Conservation (phyloP, 345 rosid species). For the Orychophragmus violaceus region DNA sequence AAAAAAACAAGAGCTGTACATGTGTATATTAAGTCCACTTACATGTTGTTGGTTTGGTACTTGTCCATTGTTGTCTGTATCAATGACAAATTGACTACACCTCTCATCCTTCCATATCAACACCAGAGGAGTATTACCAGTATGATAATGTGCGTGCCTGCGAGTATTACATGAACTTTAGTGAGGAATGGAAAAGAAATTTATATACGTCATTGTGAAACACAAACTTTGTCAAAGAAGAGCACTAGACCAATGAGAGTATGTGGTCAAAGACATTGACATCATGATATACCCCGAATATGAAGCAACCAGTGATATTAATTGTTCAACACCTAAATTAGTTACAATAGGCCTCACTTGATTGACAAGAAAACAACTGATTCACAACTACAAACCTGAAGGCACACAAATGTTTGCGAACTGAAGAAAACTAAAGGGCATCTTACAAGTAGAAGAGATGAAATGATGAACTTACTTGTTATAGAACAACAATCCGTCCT, state of each 20-base stretch:
- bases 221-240: not conserved
- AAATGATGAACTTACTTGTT: slow-evolving; percentile 58
- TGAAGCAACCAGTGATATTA: slow-evolving; percentile 11
- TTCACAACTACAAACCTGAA: slow-evolving; percentile 20
- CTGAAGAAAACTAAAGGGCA: not conserved
- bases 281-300: not conserved
- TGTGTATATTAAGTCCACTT: slow-evolving; percentile 15
- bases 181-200: not conserved
- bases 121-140: slow-evolving; percentile 87
- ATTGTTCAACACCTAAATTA: not conserved
- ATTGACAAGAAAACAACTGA: not conserved
- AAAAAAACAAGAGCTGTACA: not conserved
- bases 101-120: slow-evolving; percentile 94
- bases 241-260: not conserved
- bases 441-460: slow-evolving; percentile 3
- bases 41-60: slow-evolving; percentile 75
- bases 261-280: not conserved
- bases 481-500: slow-evolving; percentile 84
- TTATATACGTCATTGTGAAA: not conserved
- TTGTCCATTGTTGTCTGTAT: slow-evolving; percentile 84
- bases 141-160: slow-evolving; percentile 89
- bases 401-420: slow-evolving; percentile 11
- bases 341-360: not conserved
- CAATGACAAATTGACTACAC: slow-evolving; percentile 90
- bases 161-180: slow-evolving; percentile 5